A percentile compares a stretch with the other conserved stretches of the same genome.
These are phyloP conservation scores for Moesziomyces sp. DNA, from an alignment of 1,284 basidiomycete species.

Conservation along the genomic window DNA sequence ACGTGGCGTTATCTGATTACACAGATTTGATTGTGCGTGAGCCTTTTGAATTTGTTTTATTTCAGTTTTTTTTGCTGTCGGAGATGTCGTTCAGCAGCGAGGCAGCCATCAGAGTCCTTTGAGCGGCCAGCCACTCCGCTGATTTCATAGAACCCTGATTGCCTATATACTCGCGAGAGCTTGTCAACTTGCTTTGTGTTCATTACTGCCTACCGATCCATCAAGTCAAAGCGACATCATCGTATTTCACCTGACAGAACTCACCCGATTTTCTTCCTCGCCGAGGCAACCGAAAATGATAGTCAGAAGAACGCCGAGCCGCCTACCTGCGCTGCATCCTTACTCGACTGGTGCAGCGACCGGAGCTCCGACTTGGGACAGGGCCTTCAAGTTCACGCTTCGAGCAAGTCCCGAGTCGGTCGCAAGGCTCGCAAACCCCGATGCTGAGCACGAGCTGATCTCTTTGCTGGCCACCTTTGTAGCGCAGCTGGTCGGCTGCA, in stretches of 20 bases:
- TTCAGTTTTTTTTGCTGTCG: neutral
- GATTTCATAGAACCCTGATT: neutral
- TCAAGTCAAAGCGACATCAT: neutral
- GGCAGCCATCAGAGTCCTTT: neutral
- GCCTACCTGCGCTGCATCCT: constrained; percentile 15
- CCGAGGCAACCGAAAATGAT: neutral
- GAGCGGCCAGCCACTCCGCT: neutral
- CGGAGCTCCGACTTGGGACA: neutral
- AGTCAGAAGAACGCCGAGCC: constrained; percentile 5
- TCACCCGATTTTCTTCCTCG: neutral
- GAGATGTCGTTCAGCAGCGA: neutral
- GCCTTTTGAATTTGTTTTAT: neutral
- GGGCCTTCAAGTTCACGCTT: neutral
- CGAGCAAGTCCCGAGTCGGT: neutral
- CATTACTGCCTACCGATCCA: neutral
- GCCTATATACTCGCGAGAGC: neutral
- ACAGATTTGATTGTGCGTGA: neutral
- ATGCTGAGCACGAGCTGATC: neutral
- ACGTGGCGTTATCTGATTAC: constrained; percentile 4
- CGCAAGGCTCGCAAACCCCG: neutral
- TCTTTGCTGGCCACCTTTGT: constrained; percentile 5
- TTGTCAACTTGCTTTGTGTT: neutral
- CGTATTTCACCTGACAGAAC: neutral
- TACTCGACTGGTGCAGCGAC: constrained; percentile 4
- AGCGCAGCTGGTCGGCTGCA: constrained; percentile 6